Evolutionary conservation across 495 filamentous ascomycete species (phyloP), one percentile per base, ranked within the genome.

Genomic region (Neurospora intermedia): DNA sequence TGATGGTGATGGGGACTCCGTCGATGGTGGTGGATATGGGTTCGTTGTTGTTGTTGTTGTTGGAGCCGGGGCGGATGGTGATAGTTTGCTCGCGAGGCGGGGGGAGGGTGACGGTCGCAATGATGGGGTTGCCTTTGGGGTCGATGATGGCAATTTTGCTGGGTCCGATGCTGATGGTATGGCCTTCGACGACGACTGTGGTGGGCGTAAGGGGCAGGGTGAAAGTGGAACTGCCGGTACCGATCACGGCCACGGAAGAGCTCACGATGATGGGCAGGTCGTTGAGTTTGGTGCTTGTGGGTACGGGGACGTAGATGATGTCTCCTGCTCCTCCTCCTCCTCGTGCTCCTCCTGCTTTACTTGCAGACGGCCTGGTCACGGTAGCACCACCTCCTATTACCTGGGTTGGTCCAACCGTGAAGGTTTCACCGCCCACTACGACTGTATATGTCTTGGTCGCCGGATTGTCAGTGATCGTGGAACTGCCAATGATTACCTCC

Each of bases 111-210:
- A 80, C 69, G 11, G 73, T 62, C 16, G 69, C 75, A 4, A 74
- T 79, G 6, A 76, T 76, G 23, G 78, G 46, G 31, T 72, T 48
- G 41, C 54, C 38, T 78, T 82, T 20, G 80, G 72, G 18, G 77
- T 74, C 20, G 77, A 74, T 75, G 69, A 83, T 76, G 7, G 76
- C 80, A 43, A 89, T 79, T 46, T 80, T 85, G n/a, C 73, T 74
- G 6, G 88, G 79, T 3, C 84, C 84, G 43, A 89, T 75, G 35
- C 81, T 82, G 69, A 89, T 73, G 16, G 81, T 85, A 43, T 87
- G 82, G 10, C 83, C 85, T 38, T 72, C 69, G 48, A 80, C 70
- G 11, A 74, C 43, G 18, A 59, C 78, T 0, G 74, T 79, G 4
- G 75, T 76, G 31, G 78, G 46, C 7, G 72, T 48, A 31, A 78